phyloP scores from a whole-genome alignment of 2,329 filamentous ascomycete species.

The Claviceps arundinis region DNA sequence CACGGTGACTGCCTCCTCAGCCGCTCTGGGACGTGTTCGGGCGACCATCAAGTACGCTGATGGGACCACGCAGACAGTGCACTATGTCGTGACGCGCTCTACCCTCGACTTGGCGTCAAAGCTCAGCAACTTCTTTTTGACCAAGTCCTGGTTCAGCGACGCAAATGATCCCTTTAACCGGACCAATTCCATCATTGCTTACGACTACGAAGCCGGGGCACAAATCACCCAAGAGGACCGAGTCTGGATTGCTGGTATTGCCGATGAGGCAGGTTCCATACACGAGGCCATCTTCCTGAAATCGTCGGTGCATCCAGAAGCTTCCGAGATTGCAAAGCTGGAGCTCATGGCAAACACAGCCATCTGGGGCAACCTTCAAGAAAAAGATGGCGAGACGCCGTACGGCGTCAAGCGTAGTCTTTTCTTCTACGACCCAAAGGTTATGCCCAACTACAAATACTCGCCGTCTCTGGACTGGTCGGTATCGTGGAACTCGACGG shows the following conservation, averaged over 20 bases:
- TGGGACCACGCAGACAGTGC: slow-evolving; percentile 36
- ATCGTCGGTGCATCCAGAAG: slow-evolving; percentile 35
- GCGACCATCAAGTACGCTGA: slow-evolving; percentile 35
- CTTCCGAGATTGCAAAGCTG: slow-evolving; percentile 35
- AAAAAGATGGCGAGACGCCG: not conserved
- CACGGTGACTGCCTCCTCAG: slow-evolving; percentile 26
- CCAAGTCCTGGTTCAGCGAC: slow-evolving; percentile 37
- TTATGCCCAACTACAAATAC: slow-evolving; percentile 31
- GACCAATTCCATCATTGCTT: slow-evolving; percentile 41
- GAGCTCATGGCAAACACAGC: slow-evolving; percentile 19
- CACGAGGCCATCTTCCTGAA: slow-evolving; percentile 43
- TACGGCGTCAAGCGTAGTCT: slow-evolving; percentile 37
- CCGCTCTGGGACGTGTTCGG: slow-evolving; percentile 35
- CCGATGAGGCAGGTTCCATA: slow-evolving; percentile 45
- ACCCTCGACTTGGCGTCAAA: slow-evolving; percentile 29
- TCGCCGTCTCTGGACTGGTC: slow-evolving; percentile 31
- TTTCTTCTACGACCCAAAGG: slow-evolving; percentile 41
- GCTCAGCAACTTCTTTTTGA: slow-evolving; percentile 40
- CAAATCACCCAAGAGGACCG: slow-evolving; percentile 33
- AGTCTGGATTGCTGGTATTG: slow-evolving; percentile 46
- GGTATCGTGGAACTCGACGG: slow-evolving; percentile 32
- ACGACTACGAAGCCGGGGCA: slow-evolving; percentile 33
- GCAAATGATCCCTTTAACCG: slow-evolving; percentile 39
- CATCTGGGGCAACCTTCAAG: slow-evolving; percentile 1
- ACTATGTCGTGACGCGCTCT: slow-evolving; percentile 41